Evolutionary conservation across 495 filamentous ascomycete species (phyloP).

Genomic region (Amphirosellinia nigrospora): DNA sequence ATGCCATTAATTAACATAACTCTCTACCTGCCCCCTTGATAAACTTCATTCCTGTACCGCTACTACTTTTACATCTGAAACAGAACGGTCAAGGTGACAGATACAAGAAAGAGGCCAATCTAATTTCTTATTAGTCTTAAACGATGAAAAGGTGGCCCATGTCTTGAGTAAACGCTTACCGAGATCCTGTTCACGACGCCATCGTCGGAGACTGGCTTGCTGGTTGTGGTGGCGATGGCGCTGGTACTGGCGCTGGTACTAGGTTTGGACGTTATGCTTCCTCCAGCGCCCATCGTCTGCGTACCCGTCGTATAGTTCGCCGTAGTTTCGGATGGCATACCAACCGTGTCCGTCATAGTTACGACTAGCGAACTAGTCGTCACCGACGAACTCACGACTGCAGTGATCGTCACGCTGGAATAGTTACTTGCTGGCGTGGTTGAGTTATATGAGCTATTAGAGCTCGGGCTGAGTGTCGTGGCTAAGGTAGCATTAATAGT

Average conservation of each 20-base stretch:
- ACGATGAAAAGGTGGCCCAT: background rate
- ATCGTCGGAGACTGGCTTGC: constrained; percentile 22
- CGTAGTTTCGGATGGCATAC: constrained; percentile 17
- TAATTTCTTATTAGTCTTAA: constrained; percentile 24
- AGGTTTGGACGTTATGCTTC: constrained; percentile 19
- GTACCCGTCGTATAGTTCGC: constrained; percentile 14
- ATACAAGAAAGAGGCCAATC: constrained; percentile 32
- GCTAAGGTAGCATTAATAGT: constrained; percentile 6
- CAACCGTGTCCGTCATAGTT: background rate
- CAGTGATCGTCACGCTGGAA: constrained; percentile 19
- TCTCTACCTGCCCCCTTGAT: background rate
- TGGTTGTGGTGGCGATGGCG: constrained; percentile 17
- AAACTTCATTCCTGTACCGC: background rate
- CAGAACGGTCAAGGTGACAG: constrained; percentile 27
- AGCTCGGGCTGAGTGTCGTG: background rate
- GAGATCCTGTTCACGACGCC: constrained; percentile 28
- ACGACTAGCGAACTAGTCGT: background rate
- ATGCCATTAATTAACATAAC: background rate
- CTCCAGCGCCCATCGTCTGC: constrained; percentile 27
- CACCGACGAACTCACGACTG: constrained; percentile 21
- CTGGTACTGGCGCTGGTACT: background rate
- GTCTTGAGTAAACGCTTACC: constrained; percentile 27
- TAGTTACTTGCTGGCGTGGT: background rate
- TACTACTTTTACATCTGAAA: constrained; percentile 29
- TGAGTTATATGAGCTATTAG: constrained; percentile 1